Base-by-base conservation (phyloP, 2,329 filamentous ascomycete species). In the Penicillium sp. region DNA sequence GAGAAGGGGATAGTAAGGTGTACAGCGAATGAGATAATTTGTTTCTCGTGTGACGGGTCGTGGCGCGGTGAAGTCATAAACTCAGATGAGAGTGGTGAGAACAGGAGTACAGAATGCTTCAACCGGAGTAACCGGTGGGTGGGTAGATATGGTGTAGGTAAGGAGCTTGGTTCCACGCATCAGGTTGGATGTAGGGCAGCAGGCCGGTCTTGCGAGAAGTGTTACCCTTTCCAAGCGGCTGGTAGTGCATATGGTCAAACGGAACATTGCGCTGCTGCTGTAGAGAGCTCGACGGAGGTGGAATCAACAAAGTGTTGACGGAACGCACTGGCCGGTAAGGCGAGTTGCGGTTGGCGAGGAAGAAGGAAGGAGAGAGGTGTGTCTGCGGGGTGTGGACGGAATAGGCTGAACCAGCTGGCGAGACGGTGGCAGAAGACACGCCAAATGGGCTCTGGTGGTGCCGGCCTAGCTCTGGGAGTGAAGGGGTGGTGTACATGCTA, bases 271-370 rank as follows among this genome's bases (percentile, higher is more conserved):
- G 79, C 70, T 91, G 88, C 65, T 89, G 84, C 61, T 93, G 88
- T 61, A 95, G 83, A 8, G 91, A 91, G 9, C 86, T 82, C 25
- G 90, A 89, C 0, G 92, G 90, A 7, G 92, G 91, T 33, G 92
- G 92, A 57, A 94, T 91, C 31, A 97, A 81, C n/a, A 97, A 83
- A 0, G 91, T 96, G 65, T 94, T 92, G 58, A 97, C 91, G 59
- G 91, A 85, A 52, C 92, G 89, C 39, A 97, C 88, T 1, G 93
- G 93, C 62, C 91, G 90, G 75, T 97, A 97, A 3, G 94, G 94
- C 54, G 93, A 97, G 61, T 90, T 87, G 55, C 94, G 85, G 71
- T 96, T 91, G 68, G 90, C 89, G 38, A 97, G 81, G 75, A 95
- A 95, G 68, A 91, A 85, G 11, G 90, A 92, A 0, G 93, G 93